phyloP scores from a whole-genome alignment of 805 yeast species.

The Torulaspora franciscae region DNA sequence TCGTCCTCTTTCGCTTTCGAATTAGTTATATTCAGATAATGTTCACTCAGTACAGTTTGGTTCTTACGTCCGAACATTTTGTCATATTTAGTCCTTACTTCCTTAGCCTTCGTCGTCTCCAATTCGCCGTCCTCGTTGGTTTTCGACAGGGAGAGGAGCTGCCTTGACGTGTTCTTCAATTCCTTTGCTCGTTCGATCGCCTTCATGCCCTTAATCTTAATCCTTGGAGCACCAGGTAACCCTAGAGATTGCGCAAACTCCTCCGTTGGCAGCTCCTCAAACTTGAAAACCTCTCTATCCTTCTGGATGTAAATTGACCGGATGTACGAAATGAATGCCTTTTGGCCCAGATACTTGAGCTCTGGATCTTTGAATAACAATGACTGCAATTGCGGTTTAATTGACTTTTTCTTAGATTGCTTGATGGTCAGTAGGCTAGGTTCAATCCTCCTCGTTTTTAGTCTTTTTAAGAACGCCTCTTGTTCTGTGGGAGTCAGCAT shows the following conservation, averaged over 20 bases:
- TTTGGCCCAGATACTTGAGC: slow-evolving; percentile 88
- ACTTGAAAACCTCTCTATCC: slow-evolving; percentile 79
- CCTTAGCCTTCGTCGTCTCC: slow-evolving; percentile 31
- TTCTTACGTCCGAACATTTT: slow-evolving; percentile 93
- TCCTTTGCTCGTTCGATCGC: slow-evolving; percentile 51
- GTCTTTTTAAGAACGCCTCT: slow-evolving; percentile 61
- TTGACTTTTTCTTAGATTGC: slow-evolving; percentile 63
- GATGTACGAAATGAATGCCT: slow-evolving; percentile 89
- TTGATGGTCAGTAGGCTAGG: slow-evolving; percentile 70
- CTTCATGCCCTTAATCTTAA: slow-evolving; percentile 58
- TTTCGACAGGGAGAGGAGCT: slow-evolving; percentile 52
- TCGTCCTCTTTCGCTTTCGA: slow-evolving; percentile 40
- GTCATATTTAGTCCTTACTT: slow-evolving; percentile 82
- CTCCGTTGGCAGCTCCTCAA: slow-evolving; percentile 72
- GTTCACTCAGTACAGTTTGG: slow-evolving; percentile 86
- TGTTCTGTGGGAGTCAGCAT: slow-evolving; percentile 83
- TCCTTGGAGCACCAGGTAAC: slow-evolving; percentile 92
- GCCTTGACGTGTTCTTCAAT: slow-evolving; percentile 76
- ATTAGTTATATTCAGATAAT: slow-evolving; percentile 70
- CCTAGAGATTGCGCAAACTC: slow-evolving; percentile 85
- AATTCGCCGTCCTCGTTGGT: slow-evolving; percentile 62
- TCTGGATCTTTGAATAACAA: slow-evolving; percentile 88
- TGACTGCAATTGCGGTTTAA: slow-evolving; percentile 80
- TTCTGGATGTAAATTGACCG: slow-evolving; percentile 80
- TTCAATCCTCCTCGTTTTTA: slow-evolving; percentile 60